Conservation (phyloP, 305 asterid species). For the Fraxinus platypoda region DNA sequence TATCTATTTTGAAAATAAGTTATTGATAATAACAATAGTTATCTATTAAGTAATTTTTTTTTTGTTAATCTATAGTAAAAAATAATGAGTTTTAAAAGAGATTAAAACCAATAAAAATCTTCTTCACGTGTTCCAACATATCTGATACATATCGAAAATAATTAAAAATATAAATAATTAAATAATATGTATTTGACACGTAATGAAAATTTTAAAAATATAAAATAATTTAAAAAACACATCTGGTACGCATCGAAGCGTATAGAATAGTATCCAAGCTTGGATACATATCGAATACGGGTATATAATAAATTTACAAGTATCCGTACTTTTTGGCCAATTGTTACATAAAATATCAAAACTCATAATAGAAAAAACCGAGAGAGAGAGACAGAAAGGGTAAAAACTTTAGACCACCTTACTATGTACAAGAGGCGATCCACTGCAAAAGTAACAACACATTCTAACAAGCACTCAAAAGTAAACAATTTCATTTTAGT, state of each 20-base stretch:
- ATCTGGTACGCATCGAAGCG: neutral
- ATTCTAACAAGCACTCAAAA: neutral
- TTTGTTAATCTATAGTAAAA: neutral
- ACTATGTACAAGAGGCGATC: neutral
- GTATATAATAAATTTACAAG: too few relatives aligned
- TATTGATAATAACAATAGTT: neutral
- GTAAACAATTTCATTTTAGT: neutral
- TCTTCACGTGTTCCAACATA: neutral
- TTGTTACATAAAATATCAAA: constrained; percentile 5
- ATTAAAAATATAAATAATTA: too few relatives aligned
- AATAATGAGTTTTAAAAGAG: neutral
- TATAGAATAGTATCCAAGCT: neutral
- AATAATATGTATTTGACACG: too few relatives aligned
- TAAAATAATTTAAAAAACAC: too few relatives aligned
- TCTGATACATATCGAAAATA: neutral
- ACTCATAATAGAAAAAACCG: neutral
- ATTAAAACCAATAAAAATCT: neutral
- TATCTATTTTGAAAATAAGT: neutral
- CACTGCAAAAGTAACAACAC: neutral
- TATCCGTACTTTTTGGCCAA: neutral
- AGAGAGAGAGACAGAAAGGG: neutral
- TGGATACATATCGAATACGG: neutral
- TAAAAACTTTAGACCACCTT: neutral
- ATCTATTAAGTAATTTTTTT: neutral
- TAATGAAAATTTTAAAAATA: too few relatives aligned